phyloP scores from a whole-genome alignment of 805 yeast species.

The Yamadazyma endophytica region DNA sequence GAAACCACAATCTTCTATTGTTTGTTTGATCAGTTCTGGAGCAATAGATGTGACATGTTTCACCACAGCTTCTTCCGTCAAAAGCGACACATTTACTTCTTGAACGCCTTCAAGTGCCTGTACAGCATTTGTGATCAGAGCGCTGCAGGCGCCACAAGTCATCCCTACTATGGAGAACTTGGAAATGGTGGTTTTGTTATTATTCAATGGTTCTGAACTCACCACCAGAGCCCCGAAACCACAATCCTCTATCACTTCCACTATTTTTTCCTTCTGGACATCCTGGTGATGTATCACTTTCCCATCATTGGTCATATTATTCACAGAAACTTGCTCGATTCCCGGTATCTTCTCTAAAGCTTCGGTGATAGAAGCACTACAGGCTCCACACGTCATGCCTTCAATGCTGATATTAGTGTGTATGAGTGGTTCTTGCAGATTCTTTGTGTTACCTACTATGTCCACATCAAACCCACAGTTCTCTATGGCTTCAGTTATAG shows the following conservation, averaged over 20 bases:
- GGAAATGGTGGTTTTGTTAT: constrained; percentile 2
- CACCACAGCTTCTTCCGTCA: constrained; percentile 71
- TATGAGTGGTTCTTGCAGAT: not conserved
- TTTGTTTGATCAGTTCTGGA: constrained; percentile 38
- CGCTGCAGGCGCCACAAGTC: constrained; percentile 89
- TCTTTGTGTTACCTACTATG: not conserved
- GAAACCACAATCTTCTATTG: constrained; percentile 60
- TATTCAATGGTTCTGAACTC: not conserved
- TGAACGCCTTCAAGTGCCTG: constrained; percentile 47
- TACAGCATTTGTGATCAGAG: constrained; percentile 58
- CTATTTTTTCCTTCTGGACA: constrained; percentile 14
- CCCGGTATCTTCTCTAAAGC: constrained; percentile 22
- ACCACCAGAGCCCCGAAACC: constrained; percentile 52
- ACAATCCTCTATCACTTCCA: constrained; percentile 29
- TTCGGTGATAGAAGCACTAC: constrained; percentile 36
- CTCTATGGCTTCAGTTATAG: constrained; percentile 17
- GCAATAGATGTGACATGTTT: constrained; percentile 35
- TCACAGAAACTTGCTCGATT: constrained; percentile 23
- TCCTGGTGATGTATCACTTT: constrained; percentile 20
- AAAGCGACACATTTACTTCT: constrained; percentile 59
- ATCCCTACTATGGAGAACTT: constrained; percentile 56
- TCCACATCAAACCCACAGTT: constrained; percentile 59
- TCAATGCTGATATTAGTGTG: constrained; percentile 28
- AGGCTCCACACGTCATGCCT: constrained; percentile 42
- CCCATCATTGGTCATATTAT: constrained; percentile 36